A percentile compares a stretch with the other conserved stretches of the same genome.
phyloP scores from a whole-genome alignment of 2,329 filamentous ascomycete genomes.

The Elsinoe ampelina region DNA sequence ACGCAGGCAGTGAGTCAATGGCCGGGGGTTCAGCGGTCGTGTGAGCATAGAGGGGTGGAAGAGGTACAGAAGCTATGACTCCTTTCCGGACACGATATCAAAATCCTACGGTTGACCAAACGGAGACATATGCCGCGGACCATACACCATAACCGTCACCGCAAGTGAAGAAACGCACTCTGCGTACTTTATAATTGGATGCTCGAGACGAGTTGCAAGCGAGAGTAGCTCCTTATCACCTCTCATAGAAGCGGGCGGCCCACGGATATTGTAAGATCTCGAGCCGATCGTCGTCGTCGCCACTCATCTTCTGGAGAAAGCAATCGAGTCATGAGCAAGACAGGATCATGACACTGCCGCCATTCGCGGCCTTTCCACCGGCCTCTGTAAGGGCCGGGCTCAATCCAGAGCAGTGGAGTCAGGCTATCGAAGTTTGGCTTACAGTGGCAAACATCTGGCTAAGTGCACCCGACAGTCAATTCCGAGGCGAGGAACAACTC shows the following conservation, averaged over 20 bases:
- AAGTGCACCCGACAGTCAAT: not conserved
- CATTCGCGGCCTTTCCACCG: not conserved
- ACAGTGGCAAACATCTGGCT: not conserved
- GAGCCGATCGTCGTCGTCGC: not conserved
- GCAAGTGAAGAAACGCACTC: not conserved
- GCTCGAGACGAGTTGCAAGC: not conserved
- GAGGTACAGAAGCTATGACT: not conserved
- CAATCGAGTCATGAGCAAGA: not conserved
- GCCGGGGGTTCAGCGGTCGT: not conserved
- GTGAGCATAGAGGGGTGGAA: slow-evolving; percentile 9
- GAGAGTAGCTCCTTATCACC: too few relatives aligned
- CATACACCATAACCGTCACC: not conserved
- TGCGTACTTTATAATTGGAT: too few relatives aligned
- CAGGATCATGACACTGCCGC: not conserved
- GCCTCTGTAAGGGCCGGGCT: not conserved
- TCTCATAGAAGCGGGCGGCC: too few relatives aligned
- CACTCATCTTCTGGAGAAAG: not conserved
- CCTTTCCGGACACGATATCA: slow-evolving; percentile 5
- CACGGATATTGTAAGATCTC: too few relatives aligned
- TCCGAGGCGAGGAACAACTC: not conserved
- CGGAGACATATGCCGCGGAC: not conserved
- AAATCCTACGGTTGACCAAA: slow-evolving; percentile 2
- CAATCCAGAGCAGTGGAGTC: not conserved
- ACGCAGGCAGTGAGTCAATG: slow-evolving; percentile 3
- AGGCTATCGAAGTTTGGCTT: not conserved